Evolutionary conservation across 1,284 basidiomycete species (phyloP).

Genomic region (Porodaedalea pini): DNA sequence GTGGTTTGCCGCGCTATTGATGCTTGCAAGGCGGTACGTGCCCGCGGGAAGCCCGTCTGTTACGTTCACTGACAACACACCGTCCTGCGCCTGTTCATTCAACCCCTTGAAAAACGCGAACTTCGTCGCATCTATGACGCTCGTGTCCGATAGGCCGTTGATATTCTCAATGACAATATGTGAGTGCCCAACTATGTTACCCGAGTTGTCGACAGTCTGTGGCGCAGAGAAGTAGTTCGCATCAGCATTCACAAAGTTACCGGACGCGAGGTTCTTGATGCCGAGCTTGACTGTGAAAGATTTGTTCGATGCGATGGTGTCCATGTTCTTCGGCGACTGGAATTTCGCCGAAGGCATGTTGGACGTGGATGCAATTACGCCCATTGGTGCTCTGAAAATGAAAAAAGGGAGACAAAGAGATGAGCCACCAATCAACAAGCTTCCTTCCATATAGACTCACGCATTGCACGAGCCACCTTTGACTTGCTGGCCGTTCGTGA

Average conservation of each 20-base stretch:
- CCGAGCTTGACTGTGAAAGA: constrained; percentile 49
- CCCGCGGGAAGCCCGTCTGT: constrained; percentile 51
- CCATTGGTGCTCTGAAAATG: constrained; percentile 41
- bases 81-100: constrained; percentile 42
- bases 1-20: constrained; percentile 55
- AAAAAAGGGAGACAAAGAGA: background rate
- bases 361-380: constrained; percentile 42
- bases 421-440: background rate
- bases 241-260: constrained; percentile 53
- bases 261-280: constrained; percentile 43
- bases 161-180: constrained; percentile 56
- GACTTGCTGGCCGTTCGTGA: constrained; percentile 47
- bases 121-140: constrained; percentile 43
- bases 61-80: constrained; percentile 46
- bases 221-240: constrained; percentile 49
- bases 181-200: constrained; percentile 50
- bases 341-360: constrained; percentile 58
- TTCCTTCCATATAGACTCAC: constrained; percentile 2
- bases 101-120: constrained; percentile 66
- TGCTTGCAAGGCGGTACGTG: constrained; percentile 49
- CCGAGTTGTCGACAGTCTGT: constrained; percentile 38
- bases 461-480: constrained; percentile 57
- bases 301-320: constrained; percentile 41
- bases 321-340: constrained; percentile 45
- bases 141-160: constrained; percentile 40